Percentiles rank a stretch among this genome's conserved stretches.
Evolutionary conservation across 352 stramenopile species (phyloP).

Genomic region (Hyphochytrium catenoides): DNA sequence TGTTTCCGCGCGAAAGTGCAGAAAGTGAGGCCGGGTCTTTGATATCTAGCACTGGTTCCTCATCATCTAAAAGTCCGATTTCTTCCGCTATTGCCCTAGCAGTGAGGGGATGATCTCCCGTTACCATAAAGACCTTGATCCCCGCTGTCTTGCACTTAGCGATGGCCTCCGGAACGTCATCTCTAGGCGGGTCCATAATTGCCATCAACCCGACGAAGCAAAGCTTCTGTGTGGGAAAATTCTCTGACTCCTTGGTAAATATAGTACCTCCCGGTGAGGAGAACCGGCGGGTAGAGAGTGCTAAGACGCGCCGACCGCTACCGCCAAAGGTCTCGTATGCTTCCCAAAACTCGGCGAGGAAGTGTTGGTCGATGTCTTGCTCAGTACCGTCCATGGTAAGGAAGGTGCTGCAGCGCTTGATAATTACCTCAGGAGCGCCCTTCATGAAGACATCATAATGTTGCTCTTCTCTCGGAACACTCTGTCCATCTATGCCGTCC

Average conservation of each 20-base stretch:
- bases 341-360: constrained; percentile 20
- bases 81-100: constrained; percentile 53
- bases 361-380: constrained; percentile 16
- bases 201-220: constrained; percentile 74
- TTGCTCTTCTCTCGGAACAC: too few species aligned
- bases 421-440: constrained; percentile 82
- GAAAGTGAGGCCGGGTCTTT: too few species aligned
- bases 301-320: constrained; percentile 21
- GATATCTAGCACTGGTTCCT: too few species aligned
- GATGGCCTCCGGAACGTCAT: constrained; percentile 42
- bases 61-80: constrained; percentile 44
- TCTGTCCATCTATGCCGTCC: too few species aligned
- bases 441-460: too few species aligned
- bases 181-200: constrained; percentile 70
- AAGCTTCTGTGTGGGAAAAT: constrained; percentile 18
- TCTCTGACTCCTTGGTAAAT: constrained; percentile 16
- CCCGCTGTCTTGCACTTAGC: constrained; percentile 43
- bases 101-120: constrained; percentile 58
- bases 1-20: constrained; percentile 7
- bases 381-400: constrained; percentile 31
- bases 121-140: constrained; percentile 78
- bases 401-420: constrained; percentile 64
- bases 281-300: constrained; percentile 17
- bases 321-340: constrained; percentile 20
- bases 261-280: background rate